A percentile compares a stretch with the other conserved stretches of the same genome.
Evolutionary conservation across 139 green algal species (phyloP).

Genomic region (Tetraselmis chui): DNA sequence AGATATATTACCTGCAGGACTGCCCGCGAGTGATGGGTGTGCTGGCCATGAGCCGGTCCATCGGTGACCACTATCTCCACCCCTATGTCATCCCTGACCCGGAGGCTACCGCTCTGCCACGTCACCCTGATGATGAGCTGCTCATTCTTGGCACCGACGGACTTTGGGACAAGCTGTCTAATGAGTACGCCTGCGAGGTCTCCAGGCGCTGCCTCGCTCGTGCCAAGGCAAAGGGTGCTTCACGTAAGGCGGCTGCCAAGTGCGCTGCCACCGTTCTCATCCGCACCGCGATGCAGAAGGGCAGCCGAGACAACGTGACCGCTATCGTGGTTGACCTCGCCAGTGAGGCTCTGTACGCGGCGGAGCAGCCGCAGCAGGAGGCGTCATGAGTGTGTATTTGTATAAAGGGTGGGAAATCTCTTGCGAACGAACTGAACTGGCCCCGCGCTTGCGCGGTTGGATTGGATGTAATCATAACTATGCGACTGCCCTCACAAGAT

Average conservation of each 20-base stretch:
- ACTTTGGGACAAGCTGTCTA: constrained; percentile 68
- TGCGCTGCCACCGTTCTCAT: constrained; percentile 56
- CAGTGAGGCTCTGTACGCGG: background rate
- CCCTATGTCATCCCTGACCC: constrained; percentile 58
- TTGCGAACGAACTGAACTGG: no score
- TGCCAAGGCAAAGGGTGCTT: constrained; percentile 27
- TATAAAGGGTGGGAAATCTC: no score
- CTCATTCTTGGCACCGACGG: constrained; percentile 67
- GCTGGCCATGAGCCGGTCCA: constrained; percentile 63
- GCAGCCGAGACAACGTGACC: constrained; percentile 57
- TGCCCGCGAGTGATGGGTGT: constrained; percentile 66
- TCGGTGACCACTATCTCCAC: constrained; percentile 55
- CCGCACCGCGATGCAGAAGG: constrained; percentile 50
- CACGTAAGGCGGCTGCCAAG: constrained; percentile 24
- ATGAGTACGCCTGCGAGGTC: constrained; percentile 58
- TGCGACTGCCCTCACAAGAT: no score
- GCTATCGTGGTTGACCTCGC: constrained; percentile 55
- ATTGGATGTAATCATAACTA: no score
- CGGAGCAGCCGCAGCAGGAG: background rate
- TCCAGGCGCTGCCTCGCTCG: constrained; percentile 50
- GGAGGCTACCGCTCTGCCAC: constrained; percentile 48
- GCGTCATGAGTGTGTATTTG: no score
- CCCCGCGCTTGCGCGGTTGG: no score
- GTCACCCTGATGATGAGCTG: constrained; percentile 48
- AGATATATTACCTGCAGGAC: constrained; percentile 65